Percentiles rank a stretch among this genome's conserved stretches.
These are phyloP conservation scores for Adansonia rubrostipa DNA, from an alignment of 441 rosid genomes.

Conservation along the genomic window DNA sequence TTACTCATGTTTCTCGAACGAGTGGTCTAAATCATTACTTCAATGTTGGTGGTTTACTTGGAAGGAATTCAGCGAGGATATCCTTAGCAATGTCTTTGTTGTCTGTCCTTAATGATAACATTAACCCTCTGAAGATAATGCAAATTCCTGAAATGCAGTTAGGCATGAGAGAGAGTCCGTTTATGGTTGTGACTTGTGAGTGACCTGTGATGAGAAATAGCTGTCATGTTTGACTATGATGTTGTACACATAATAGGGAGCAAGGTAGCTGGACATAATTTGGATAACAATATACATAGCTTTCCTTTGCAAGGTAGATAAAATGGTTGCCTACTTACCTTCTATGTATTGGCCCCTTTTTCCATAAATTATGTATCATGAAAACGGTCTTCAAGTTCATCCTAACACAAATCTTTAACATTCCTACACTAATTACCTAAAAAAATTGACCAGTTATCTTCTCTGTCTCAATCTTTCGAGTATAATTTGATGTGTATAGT, in stretches of 20 bases:
- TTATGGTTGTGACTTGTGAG: background rate
- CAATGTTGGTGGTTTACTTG: conserved; percentile 4
- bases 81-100: background rate
- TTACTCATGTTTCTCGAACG: background rate
- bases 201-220: background rate
- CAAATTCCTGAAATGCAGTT: conserved; percentile 2
- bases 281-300: background rate
- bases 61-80: background rate
- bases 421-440: background rate
- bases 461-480: background rate
- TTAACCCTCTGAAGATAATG: background rate
- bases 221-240: background rate
- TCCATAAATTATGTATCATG: background rate
- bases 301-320: background rate
- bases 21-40: conserved; percentile 1
- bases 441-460: background rate
- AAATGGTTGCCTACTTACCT: no score
- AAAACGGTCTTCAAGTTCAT: background rate
- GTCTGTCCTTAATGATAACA: background rate
- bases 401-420: background rate
- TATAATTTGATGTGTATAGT: background rate
- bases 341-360: background rate
- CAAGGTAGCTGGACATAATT: background rate
- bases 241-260: background rate
- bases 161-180: background rate